Base-by-base conservation (phyloP, 2,329 filamentous ascomycete species). In the Geoglossum cookeanum region DNA sequence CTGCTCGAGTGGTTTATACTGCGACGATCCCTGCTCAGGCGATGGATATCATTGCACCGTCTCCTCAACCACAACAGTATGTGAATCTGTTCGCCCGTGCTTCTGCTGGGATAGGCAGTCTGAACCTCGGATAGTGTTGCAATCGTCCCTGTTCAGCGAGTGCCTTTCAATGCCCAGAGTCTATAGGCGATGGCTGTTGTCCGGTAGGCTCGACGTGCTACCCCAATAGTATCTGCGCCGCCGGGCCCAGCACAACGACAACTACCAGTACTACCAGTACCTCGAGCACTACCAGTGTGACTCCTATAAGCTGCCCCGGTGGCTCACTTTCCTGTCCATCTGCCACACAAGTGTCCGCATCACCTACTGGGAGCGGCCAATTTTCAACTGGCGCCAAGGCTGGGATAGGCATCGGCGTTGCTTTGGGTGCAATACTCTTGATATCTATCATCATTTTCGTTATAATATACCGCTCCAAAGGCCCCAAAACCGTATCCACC, bases 371-470 rank as follows among this genome's bases (percentile, higher is more conserved):
- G 30, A 56, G 48, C 30, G 58, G 57, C 1, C 65, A 65, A 1
- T 64, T 79, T 4, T 74, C 75, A 1, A 65, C 70, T 0, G 77
- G 74, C 0, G 78, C 76, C 1, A 78, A 75, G 62, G 77, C 75
- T 0, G 79, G 79, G 1, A 75, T 83, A n/a, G 78, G 74, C 4
- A 69, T 76, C 0, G 79, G 77, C 17, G 72, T 76, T 3, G 71
- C 75, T 1, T 64, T 76, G 0, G 74, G 68, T 32, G 70, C 68
- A 1, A 68, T 70, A 3, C 49, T 72, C 4, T 45, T 77, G 13
- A 66, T 77, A 42, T 63, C 63, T 2, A 59, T 72, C 15, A 69
- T 71, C 0, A 81, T 74, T 73, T 68, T 76, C 58, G 78, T 72
- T 58, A 57, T 78, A 32, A 65, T 68, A 33, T 70, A 69, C 29